Base-by-base conservation (phyloP, 164 flowering plant species). In the Houttuynia cordata region DNA sequence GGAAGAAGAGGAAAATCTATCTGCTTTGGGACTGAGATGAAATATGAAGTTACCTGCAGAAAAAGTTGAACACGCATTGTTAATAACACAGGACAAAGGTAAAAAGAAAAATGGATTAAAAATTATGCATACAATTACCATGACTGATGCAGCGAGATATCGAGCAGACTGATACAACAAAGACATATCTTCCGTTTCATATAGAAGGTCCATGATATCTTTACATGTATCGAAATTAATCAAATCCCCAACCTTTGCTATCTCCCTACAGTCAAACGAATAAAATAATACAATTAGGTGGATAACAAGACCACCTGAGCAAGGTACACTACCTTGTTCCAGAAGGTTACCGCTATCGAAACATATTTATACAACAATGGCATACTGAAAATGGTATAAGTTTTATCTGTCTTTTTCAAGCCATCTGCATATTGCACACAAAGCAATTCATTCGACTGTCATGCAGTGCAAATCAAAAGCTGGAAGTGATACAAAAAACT, bases 151-250 rank as follows among this genome's bases (percentile, higher is more conserved):
- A 70, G 93, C 94, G 22, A 84, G 81, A 67, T 73, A 67, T 56
- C 51, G 51, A 45, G 96, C 86, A 75, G 84, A 71, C 37, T 62
- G 22, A 67, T 65, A 77, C 60, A 80, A 79, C 24, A 53, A 53
- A 17, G 80, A 68, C 30, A 74, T 76, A 62, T 70, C 83, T 68
- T 81, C 91, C 53, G 74, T 71, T 65, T 88, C 96, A 64, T 86
- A 91, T 24, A 88, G 78, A 58, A 88, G 83, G 78, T 91, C 96
- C 96, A 91, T 74, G 53, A 91, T 67, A 62, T 88, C 87, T 85
- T 80, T 76, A 76, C 87, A 82, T 19, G 74, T 82, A 63, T 80
- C 83, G 57, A 81, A 74, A 53, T 71, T 78, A 69, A 86, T 57
- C 61, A 74, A 69, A 37, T 82, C 83, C 60, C 91, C 97, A 63